Evolutionary conservation across 2,329 filamentous ascomycete species (phyloP).

Genomic region (Trichocomaceae sp.): DNA sequence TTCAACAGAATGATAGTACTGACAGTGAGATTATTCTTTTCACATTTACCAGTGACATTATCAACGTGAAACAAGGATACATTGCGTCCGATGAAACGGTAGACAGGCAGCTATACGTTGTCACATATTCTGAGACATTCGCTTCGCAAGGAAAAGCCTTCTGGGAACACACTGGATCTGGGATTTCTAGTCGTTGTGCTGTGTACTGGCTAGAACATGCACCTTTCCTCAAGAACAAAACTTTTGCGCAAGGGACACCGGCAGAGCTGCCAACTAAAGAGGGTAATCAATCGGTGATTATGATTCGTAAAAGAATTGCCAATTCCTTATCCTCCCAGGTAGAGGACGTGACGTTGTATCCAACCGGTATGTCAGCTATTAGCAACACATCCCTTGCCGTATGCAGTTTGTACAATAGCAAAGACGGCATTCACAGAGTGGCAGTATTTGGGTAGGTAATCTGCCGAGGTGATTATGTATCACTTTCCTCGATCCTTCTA

Average conservation of each 20-base stretch:
- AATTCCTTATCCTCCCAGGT: background rate
- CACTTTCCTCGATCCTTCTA: no score
- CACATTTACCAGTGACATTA: background rate
- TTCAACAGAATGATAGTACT: background rate
- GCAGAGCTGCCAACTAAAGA: background rate
- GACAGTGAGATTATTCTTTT: background rate
- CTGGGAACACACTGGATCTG: slow-evolving; percentile 6
- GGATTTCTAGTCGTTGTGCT: slow-evolving; percentile 1
- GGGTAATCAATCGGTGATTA: background rate
- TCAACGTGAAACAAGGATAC: background rate
- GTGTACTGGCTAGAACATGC: slow-evolving; percentile 9
- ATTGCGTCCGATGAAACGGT: background rate
- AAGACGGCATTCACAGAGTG: background rate
- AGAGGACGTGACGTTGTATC: slow-evolving; percentile 2
- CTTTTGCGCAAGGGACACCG: background rate
- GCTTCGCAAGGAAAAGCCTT: slow-evolving; percentile 1
- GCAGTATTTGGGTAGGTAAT: slow-evolving; percentile 1
- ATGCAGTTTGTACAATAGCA: background rate
- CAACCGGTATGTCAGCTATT: slow-evolving; percentile 8
- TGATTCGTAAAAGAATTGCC: slow-evolving; percentile 1
- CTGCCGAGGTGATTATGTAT: no score
- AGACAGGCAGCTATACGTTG: background rate
- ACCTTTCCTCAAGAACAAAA: slow-evolving; percentile 1
- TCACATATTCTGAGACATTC: slow-evolving; percentile 2
- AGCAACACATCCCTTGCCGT: slow-evolving; percentile 7